phyloP scores from a whole-genome alignment of 2,329 filamentous ascomycete species.

The Fusarium verrucosum region DNA sequence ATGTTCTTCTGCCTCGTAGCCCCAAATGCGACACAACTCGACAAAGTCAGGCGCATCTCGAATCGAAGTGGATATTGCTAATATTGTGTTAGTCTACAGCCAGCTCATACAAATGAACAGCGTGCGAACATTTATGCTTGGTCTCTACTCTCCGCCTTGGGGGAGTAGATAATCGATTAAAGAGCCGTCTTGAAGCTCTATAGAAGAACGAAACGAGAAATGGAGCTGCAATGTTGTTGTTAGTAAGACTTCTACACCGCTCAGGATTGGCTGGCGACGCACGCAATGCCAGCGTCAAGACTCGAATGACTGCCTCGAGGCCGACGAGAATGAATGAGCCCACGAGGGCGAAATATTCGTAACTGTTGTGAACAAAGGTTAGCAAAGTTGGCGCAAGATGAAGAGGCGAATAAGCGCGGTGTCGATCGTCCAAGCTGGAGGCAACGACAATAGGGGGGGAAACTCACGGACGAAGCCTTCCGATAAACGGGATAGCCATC shows the following conservation, averaged over 20 bases:
- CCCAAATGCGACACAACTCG: slow-evolving; percentile 90
- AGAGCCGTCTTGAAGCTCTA: slow-evolving; percentile 79
- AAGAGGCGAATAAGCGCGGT: slow-evolving; percentile 12
- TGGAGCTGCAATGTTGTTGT: slow-evolving; percentile 62
- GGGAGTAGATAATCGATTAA: slow-evolving; percentile 79
- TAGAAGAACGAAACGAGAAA: slow-evolving; percentile 87
- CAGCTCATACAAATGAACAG: slow-evolving; percentile 47
- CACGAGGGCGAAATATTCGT: slow-evolving; percentile 87
- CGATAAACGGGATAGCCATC: slow-evolving; percentile 64
- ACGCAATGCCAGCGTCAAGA: slow-evolving; percentile 90
- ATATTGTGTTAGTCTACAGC: slow-evolving; percentile 61
- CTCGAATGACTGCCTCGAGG: slow-evolving; percentile 82
- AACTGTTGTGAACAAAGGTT: slow-evolving; percentile 56
- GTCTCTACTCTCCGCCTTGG: slow-evolving; percentile 73
- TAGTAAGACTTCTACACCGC: slow-evolving; percentile 19
- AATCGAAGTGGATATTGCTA: slow-evolving; percentile 77
- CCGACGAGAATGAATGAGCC: slow-evolving; percentile 84
- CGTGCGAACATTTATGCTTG: slow-evolving; percentile 67
- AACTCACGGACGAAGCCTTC: slow-evolving; percentile 62
- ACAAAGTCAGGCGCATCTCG: slow-evolving; percentile 91
- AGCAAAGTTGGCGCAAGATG: slow-evolving; percentile 21
- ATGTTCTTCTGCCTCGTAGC: slow-evolving; percentile 95
- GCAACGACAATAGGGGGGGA: background rate
- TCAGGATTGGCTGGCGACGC: slow-evolving; percentile 49
- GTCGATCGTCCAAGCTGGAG: slow-evolving; percentile 1